phyloP scores from a whole-genome alignment of 129 eudicot species.

The Chrysanthemum makinoi region DNA sequence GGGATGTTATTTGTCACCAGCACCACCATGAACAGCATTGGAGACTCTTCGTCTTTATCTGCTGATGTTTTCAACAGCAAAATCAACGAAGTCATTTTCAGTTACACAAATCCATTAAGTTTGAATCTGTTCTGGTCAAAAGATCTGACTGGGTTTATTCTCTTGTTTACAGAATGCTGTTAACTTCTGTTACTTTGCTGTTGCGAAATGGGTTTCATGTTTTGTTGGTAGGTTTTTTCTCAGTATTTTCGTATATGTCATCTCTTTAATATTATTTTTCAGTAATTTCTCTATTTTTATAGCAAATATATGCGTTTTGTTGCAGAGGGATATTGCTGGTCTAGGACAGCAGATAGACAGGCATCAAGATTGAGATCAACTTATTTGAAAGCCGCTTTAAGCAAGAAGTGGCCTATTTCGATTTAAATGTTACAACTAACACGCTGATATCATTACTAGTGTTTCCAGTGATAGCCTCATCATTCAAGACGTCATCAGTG shows the following conservation, averaged over 20 bases:
- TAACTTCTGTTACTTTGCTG: conserved; percentile 46
- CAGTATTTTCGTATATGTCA: background rate
- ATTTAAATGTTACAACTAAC: conserved; percentile 42
- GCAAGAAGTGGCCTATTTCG: conserved; percentile 59
- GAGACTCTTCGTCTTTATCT: conserved; percentile 12
- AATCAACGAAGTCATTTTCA: conserved; percentile 33
- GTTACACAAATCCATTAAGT: background rate
- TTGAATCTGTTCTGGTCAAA: background rate
- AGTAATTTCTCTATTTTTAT: too few species aligned
- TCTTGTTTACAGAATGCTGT: conserved; percentile 42
- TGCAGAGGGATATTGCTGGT: conserved; percentile 57
- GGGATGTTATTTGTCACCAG: conserved; percentile 27
- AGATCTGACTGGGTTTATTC: background rate
- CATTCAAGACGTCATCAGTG: conserved; percentile 54
- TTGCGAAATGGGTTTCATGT: conserved; percentile 45
- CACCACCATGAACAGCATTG: conserved; percentile 43
- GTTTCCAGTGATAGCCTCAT: conserved; percentile 47
- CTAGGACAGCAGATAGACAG: conserved; percentile 58
- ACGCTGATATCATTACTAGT: conserved; percentile 44
- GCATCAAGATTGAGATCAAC: conserved; percentile 46
- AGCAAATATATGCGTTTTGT: background rate
- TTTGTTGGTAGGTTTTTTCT: conserved; percentile 44
- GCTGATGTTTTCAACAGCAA: conserved; percentile 12
- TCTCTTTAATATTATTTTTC: too few species aligned
- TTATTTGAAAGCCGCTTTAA: conserved; percentile 50